Evolutionary conservation across 2,329 filamentous ascomycete species (phyloP).

Genomic region (Nemania sp.): DNA sequence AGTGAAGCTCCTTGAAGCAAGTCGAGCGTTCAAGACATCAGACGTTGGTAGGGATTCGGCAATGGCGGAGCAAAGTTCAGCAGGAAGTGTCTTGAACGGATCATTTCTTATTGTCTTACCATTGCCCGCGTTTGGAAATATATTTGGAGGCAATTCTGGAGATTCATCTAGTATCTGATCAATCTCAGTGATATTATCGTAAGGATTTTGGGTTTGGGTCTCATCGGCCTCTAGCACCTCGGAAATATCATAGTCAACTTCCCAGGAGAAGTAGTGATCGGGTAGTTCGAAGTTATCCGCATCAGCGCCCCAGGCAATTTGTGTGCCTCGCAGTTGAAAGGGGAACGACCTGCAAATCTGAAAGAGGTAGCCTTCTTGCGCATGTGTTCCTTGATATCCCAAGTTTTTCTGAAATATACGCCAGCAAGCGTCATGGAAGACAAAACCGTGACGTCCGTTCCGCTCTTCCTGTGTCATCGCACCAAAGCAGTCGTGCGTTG

Average conservation of each 20-base stretch:
- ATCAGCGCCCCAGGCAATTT: neutral
- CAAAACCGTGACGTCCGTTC: neutral
- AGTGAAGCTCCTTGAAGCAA: neutral
- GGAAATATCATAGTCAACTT: neutral
- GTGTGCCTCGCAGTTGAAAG: no score
- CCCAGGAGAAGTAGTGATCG: neutral
- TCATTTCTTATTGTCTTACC: neutral
- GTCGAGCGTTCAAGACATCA: neutral
- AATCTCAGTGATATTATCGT: no score
- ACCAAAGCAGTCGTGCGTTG: neutral
- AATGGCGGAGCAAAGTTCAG: neutral
- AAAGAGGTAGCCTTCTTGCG: no score
- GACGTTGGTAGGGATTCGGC: neutral
- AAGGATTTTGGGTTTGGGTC: no score
- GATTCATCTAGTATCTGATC: neutral
- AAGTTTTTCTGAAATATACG: neutral
- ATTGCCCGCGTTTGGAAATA: neutral
- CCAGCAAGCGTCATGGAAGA: constrained; percentile 3
- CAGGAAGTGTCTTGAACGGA: neutral
- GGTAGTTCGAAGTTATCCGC: neutral
- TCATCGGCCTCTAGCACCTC: neutral
- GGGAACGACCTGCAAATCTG: neutral
- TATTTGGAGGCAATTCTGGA: neutral
- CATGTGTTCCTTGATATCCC: no score
- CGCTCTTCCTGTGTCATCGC: neutral